Evolutionary conservation across 129 eudicot genomes (phyloP), one percentile per base, ranked within the genome.

Genomic region (Lactuca saligna): DNA sequence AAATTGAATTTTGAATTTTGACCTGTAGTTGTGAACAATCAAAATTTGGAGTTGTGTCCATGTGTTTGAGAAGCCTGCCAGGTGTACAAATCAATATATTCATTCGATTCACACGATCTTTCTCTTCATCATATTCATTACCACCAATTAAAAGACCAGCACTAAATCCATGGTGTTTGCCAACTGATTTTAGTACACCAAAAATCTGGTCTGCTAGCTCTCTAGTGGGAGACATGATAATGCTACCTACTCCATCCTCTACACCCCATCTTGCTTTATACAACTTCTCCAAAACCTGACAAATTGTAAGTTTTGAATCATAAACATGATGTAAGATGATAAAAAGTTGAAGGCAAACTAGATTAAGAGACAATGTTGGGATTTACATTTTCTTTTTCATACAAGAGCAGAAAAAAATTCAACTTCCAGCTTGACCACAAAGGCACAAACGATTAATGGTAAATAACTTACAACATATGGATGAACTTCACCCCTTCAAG

Each of bases 171-270:
- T 93, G 98, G 68, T 84, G 79, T 63, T 79, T 87, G 57, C 98
- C 97, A 56, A 89, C 98, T 58, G 83, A 59, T 58, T 89, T 87
- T 58, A 93, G 17, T 44, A 93, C 97, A 46, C 80, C 81, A 68
- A 93, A 93, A 70, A 85, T 72, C 78, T 93, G 98, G 71, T 82
- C 67, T 25, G 97, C 92, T 71, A 89, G 80, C 42, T 93, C 98
- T 72, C 98, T 83, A 46, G 98, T 93, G 3, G 98, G 98, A 70
- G 98, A 93, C 78, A 93, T 73, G 56, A 93, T 93, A 60, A 93
- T 89, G 82, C 92, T 74, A 33, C 98, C 98, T 57, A 93, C 97
- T n/a, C 98, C 98, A 85, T 89, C 98, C 80, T 93, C 92, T 46
- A 87, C 80, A 66, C 97, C 96, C 98, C 98, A 93, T 78, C 97